Conservation (phyloP, 148 eudicot genomes). For the Chenopodium berlandieri region DNA sequence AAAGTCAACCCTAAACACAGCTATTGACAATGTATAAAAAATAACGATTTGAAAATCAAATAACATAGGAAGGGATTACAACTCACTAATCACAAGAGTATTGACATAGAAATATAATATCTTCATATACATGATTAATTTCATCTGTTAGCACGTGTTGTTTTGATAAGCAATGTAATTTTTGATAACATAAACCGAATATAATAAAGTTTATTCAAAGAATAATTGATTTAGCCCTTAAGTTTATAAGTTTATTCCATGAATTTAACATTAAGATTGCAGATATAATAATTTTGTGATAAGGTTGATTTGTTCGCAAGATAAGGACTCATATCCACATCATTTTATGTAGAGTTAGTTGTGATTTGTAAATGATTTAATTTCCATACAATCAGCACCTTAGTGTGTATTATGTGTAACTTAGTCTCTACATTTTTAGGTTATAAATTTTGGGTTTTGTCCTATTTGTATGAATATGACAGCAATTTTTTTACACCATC, state of each 20-base stretch:
- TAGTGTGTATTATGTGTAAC: too few species aligned
- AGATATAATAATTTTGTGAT: slow-evolving; percentile 3
- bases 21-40: slow-evolving; percentile 3
- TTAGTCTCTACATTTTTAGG: not conserved
- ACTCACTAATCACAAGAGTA: not conserved
- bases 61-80: not conserved
- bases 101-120: not conserved
- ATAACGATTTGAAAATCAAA: not conserved
- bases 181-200: not conserved
- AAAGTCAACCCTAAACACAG: slow-evolving; percentile 9
- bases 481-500: not conserved
- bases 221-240: not conserved
- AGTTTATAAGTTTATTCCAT: not conserved
- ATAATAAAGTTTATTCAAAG: not conserved
- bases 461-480: not conserved
- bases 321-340: slow-evolving; percentile 24
- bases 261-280: not conserved
- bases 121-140: not conserved
- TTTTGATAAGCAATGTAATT: not conserved
- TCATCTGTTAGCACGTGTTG: slow-evolving; percentile 4
- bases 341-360: not conserved
- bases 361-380: not conserved
- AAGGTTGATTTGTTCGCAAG: slow-evolving; percentile 20
- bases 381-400: not conserved
- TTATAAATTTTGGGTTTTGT: not conserved